Evolutionary conservation across 176 grass and related monocot genomes (phyloP).

Genomic region (Olyra latifolia): DNA sequence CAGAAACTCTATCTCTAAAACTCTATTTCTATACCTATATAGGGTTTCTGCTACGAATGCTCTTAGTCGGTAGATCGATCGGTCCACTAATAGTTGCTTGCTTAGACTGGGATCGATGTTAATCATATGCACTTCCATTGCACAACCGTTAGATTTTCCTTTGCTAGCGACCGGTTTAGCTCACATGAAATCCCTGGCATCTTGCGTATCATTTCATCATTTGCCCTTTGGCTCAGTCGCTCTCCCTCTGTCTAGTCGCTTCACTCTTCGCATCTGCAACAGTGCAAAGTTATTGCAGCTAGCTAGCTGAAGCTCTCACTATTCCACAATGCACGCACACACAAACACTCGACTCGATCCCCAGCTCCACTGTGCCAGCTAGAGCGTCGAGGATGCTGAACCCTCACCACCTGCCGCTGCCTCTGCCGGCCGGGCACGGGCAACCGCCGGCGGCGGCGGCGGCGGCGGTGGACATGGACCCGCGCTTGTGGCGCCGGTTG

Average conservation of each 20-base stretch:
- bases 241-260: neutral
- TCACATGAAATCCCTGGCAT: constrained; percentile 26
- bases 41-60: too few relatives aligned
- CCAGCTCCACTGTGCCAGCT: neutral
- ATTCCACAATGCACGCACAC: neutral
- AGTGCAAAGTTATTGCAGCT: too few relatives aligned
- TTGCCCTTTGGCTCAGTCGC: neutral
- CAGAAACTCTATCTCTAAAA: too few relatives aligned
- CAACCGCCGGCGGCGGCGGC: neutral
- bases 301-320: neutral
- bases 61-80: too few relatives aligned
- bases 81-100: neutral
- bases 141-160: neutral
- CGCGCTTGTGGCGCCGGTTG: constrained; percentile 74
- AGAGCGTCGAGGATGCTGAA: constrained; percentile 37
- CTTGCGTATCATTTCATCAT: neutral
- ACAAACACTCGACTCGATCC: too few relatives aligned
- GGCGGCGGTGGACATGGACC: constrained; percentile 49
- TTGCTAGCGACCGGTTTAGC: neutral
- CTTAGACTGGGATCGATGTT: neutral
- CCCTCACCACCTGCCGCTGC: constrained; percentile 16
- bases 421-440: constrained; percentile 5
- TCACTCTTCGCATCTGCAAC: constrained; percentile 18
- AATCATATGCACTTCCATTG: constrained; percentile 10
- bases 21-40: too few relatives aligned